Evolutionary conservation across 345 rosid genomes (phyloP), one percentile per base, ranked within the genome.

Genomic region (Acer yangbiense): DNA sequence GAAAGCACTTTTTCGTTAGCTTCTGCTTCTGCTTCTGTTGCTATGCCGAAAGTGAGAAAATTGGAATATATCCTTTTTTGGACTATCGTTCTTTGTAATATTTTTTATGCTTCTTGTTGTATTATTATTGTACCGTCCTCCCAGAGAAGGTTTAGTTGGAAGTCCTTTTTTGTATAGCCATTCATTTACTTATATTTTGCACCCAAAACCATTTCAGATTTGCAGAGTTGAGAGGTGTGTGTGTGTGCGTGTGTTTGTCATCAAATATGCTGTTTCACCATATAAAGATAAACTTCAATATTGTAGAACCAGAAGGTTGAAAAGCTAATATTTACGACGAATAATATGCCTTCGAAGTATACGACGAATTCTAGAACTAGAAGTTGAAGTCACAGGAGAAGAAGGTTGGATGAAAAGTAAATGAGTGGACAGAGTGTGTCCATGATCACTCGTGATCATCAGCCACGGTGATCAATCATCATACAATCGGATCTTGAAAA

Each of bases 1-100:
- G 68, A 50, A 58, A 57, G 50, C 69, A 55, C 82, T 61, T 76
- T 78, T 50, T 54, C 0, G 25, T 32, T 39, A 20, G 39, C 20
- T 75, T 67, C 64, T 8, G 17, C 54, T 9, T 14, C 17, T 16
- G 18, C 46, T 72, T 44, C 76, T 61, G 9, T 73, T 73, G 27
- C 16, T 21, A 7, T 29, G 78, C 29, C 64, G 35, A 65, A 75
- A 75, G 78, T n/a, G 43, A 35, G 39, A 35, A 35, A 35, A 35
- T 35, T 1, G 71, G 78, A 50, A 65, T 75, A 75, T 73, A 75
- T 65, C 0, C 71, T 75, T 32, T 16, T 12, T 55, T 3, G 2
- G 23, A 64, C n/a, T 4, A 65, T 17, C 52, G 2, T 35, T 41
- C 54, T 10, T 72, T 72, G 3, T 12, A 18, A 72, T 9, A 10